Conservation (phyloP, 1,284 basidiomycete species). For the Moesziomyces sp. region DNA sequence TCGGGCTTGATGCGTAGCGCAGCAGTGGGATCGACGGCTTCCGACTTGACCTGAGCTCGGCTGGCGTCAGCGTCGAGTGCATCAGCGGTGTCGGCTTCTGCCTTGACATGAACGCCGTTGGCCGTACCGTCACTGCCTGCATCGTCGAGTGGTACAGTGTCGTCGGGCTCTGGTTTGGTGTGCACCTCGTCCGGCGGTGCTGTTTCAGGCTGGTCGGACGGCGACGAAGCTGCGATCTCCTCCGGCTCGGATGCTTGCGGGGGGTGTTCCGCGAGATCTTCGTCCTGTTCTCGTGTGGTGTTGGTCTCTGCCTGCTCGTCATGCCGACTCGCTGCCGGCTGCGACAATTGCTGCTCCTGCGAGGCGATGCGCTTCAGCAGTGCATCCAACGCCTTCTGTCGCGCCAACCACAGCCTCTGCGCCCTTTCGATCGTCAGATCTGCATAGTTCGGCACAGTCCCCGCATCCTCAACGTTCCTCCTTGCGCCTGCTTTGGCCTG, state of each 20-base stretch:
- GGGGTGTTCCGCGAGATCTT: neutral
- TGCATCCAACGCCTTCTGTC: constrained; percentile 43
- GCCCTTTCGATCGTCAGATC: constrained; percentile 50
- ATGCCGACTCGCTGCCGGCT: neutral
- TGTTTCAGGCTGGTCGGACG: neutral
- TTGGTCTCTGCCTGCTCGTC: neutral
- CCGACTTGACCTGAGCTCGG: constrained; percentile 7
- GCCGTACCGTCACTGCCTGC: neutral
- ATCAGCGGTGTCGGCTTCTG: neutral
- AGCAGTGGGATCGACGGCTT: constrained; percentile 3
- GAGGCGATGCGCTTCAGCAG: constrained; percentile 27
- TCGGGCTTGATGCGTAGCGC: constrained; percentile 17
- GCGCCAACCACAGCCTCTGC: constrained; percentile 47
- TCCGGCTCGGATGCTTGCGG: neutral
- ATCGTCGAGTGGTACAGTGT: no score
- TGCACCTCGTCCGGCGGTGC: neutral
- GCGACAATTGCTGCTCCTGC: neutral
- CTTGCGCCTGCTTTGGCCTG: constrained; percentile 3
- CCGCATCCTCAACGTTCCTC: neutral
- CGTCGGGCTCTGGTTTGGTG: neutral
- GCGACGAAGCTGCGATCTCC: no score
- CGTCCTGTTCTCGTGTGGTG: neutral
- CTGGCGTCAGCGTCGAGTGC: neutral
- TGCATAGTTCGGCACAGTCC: constrained; percentile 21
- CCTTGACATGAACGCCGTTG: neutral